Evolutionary conservation across 2,329 filamentous ascomycete species (phyloP), one percentile per base, ranked within the genome.

Genomic region (Fusarium fujikuroi): DNA sequence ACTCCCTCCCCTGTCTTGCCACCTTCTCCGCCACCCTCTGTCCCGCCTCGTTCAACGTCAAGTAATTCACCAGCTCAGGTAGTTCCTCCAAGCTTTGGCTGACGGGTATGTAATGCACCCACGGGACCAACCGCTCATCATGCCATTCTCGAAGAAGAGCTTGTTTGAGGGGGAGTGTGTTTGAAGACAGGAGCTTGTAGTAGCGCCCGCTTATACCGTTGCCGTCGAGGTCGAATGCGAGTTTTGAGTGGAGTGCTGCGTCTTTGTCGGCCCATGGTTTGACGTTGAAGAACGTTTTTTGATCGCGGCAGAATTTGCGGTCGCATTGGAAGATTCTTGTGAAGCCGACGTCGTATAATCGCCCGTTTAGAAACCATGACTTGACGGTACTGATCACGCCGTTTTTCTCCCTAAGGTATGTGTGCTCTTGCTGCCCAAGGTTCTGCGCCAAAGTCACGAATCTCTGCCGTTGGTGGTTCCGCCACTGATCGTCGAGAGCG

Each of bases 141-240:
- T 90, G 88, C 89, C 88, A 90, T 76, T 90, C 88, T 5, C 83
- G 81, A 12, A 89, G 78, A 0, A 89, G 72, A 0, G 87, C 87
- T 70, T 86, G 83, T 74, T 90, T 90, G 21, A 90, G 75, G 0
- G 86, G 85, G 2, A 82, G 73, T 3, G 84, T 85, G 7, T 79
- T 81, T 2, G 85, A 88, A 0, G 84, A 83, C 4, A 90, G 77
- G 0, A 90, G 77, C 42, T 83, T 83, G 74, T 87, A 86, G 74
- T 83, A 90, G 2, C 88, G 84, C 0, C 87, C 88, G 37, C 85
- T 88, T 64, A 88, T 86, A 8, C 86, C 85, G 74, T 90, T 89
- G 4, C 88, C 88, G 75, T 90, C 88, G 5, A 88, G 64, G 65
- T 90, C 88, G 60, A 89, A 84, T 0, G 83, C 84, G 2, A 88